Evolutionary conservation across 257 asterid genomes (phyloP).

Genomic region (Fraxinus anomala): DNA sequence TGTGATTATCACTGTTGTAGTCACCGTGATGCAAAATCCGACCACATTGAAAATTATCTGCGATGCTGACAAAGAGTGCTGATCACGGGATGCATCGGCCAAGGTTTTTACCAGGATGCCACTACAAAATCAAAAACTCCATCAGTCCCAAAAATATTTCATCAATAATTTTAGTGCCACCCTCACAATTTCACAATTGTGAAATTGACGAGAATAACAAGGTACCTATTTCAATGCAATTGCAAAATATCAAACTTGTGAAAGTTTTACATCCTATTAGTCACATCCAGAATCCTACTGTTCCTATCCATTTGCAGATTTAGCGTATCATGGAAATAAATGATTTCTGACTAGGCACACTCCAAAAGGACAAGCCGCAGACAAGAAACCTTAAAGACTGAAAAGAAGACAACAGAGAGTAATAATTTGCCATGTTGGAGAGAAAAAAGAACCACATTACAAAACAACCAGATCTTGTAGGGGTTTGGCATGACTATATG

Average conservation of each 20-base stretch:
- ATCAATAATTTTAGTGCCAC: not conserved
- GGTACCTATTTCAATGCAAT: not conserved
- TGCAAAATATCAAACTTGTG: not conserved
- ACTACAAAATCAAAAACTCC: conserved; percentile 39
- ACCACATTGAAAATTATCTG: conserved; percentile 58
- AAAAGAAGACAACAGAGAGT: not conserved
- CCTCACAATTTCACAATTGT: no score
- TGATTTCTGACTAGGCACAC: not conserved
- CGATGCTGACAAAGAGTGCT: conserved; percentile 43
- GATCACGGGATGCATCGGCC: conserved; percentile 74
- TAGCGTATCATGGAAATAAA: not conserved
- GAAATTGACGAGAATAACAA: no score
- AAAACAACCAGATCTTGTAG: not conserved
- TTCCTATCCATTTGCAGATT: not conserved
- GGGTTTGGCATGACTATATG: no score
- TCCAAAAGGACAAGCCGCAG: not conserved
- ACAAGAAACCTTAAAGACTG: not conserved
- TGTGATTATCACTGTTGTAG: conserved; percentile 63
- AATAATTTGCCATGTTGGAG: not conserved
- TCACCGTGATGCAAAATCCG: conserved; percentile 62
- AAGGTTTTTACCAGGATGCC: conserved; percentile 74
- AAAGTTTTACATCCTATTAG: no score
- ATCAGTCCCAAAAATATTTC: conserved; percentile 15
- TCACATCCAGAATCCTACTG: not conserved
- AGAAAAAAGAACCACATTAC: not conserved